These are phyloP conservation scores for Lipomyces chichibuensis DNA, from an alignment of 805 yeast genomes.

Conservation along the genomic window DNA sequence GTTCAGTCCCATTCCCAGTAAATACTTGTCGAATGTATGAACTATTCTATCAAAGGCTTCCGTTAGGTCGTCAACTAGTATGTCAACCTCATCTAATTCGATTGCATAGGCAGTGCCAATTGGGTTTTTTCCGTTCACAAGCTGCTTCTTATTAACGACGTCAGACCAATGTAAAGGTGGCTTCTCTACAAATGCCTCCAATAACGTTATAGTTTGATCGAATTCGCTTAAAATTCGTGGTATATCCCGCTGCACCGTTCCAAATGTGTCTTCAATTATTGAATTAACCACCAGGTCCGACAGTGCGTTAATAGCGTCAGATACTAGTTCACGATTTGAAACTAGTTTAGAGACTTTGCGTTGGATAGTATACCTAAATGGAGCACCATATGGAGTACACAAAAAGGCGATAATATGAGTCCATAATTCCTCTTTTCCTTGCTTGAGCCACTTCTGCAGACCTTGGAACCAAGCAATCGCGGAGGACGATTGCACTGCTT, in stretches of 20 bases:
- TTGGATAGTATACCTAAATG: constrained; percentile 44
- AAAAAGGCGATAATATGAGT: constrained; percentile 29
- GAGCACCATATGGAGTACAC: constrained; percentile 40
- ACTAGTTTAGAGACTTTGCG: constrained; percentile 39
- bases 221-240: constrained; percentile 41
- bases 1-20: constrained; percentile 39
- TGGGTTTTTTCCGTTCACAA: constrained; percentile 11
- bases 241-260: constrained; percentile 49
- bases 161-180: constrained; percentile 46
- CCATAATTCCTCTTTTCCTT: neutral
- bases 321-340: constrained; percentile 38
- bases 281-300: constrained; percentile 43
- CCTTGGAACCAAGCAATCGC: constrained; percentile 28
- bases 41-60: constrained; percentile 40
- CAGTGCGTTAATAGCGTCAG: constrained; percentile 43
- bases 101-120: constrained; percentile 29
- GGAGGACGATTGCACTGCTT: constrained; percentile 36
- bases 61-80: constrained; percentile 30
- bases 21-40: constrained; percentile 40
- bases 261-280: constrained; percentile 46
- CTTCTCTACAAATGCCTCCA: constrained; percentile 36
- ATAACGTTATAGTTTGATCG: constrained; percentile 37
- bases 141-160: constrained; percentile 29
- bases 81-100: constrained; percentile 31
- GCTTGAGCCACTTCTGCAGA: constrained; percentile 8